Conservation (phyloP, 2,329 filamentous ascomycete genomes). For the Fusarium sterilihyphosum region DNA sequence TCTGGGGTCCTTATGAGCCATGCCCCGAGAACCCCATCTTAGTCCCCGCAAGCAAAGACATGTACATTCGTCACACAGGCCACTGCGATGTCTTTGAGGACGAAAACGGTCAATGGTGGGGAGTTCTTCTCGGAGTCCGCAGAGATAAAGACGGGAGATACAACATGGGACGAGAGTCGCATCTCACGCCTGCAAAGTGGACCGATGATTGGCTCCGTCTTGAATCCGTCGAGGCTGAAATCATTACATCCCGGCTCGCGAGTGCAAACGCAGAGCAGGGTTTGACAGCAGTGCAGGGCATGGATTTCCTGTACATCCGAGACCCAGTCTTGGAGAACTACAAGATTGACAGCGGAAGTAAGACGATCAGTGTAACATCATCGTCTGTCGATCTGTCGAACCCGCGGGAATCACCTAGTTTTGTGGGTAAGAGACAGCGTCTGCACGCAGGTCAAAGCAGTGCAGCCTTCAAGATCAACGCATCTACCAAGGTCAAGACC, state of each 20-base stretch:
- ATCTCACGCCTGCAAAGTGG: conserved; percentile 7
- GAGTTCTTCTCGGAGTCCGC: conserved; percentile 8
- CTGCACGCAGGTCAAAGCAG: background rate
- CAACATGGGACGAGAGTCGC: conserved; percentile 8
- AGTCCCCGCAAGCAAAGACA: background rate
- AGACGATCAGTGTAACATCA: conserved; percentile 1
- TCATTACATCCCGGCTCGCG: background rate
- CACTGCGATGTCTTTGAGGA: conserved; percentile 12
- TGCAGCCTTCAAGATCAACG: background rate
- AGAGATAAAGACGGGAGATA: conserved; percentile 1
- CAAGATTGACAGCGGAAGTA: background rate
- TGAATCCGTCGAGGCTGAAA: background rate
- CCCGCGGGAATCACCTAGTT: background rate
- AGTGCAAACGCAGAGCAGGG: background rate
- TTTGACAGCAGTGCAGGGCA: background rate
- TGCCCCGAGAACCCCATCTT: conserved; percentile 4
- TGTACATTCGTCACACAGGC: conserved; percentile 2
- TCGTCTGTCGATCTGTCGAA: background rate
- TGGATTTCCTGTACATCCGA: conserved; percentile 10
- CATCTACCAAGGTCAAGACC: background rate
- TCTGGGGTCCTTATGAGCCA: conserved; percentile 16
- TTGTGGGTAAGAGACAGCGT: conserved; percentile 16
- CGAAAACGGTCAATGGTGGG: conserved; percentile 9
- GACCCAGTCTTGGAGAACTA: conserved; percentile 5
- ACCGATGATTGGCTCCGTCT: conserved; percentile 1